Base-by-base conservation (phyloP, 2,329 filamentous ascomycete genomes). In the Cladosporium sphaerospermum region DNA sequence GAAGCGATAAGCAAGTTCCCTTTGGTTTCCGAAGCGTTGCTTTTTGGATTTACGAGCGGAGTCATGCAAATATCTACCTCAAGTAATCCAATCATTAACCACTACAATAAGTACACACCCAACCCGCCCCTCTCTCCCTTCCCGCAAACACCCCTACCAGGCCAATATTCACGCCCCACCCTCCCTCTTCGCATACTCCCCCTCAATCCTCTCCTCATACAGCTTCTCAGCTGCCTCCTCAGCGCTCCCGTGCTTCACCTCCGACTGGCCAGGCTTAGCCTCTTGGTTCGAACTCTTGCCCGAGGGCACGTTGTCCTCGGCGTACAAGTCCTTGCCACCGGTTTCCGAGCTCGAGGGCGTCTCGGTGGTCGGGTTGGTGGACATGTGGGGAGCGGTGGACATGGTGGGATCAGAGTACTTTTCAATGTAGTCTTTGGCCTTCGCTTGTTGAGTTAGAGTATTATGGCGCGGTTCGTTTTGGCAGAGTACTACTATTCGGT, bases 131-230 rank as follows among this genome's bases (percentile, higher is more conserved):
- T 28, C 23, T 28, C 16, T 18, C 16, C 16, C 16, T 18, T 18
- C 16, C 16, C 16, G 16, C 16, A 18, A 18, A 2, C 16, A 18
- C 16, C 16, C 16, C 2, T 18, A 18, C 16, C 16, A 18, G 16
- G 3, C 23, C 23, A 28, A 28, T 7, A 28, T 7, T 53, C 52
- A 73, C 40, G 71, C 71, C 42, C 71, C 71, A 9, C 71, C 70
- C 58, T 73, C 71, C 28, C 70, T 61, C 67, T 73, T 73, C 2
- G 71, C 71, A 61, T 73, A 74, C 56, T 73, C 71, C 1, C 71
- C 70, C 59, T 73, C 69, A 57, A 74, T 73, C 18, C 62, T 63
- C 60, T 73, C 68, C 54, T 69, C 67, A 56, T 71, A 73, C 51
- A 67, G 41, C 58, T 63, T 68, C 54, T 70, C 69, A 2, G 62